Base-by-base conservation (phyloP, 352 stramenopile species). In the Pythium myriotylum region DNA sequence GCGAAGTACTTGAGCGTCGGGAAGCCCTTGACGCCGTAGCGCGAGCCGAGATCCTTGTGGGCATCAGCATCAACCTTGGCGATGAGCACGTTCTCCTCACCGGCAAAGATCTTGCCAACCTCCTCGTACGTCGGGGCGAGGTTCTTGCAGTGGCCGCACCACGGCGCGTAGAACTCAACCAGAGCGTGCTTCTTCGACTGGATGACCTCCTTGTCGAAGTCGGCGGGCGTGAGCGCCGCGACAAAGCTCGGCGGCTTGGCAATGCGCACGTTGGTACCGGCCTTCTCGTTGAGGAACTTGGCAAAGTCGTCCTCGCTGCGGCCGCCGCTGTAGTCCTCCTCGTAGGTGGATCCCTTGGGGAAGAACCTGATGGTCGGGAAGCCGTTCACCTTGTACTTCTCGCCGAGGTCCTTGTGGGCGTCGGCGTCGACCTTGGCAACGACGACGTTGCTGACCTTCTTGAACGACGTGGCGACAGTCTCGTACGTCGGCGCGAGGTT, bases 341-440 rank as follows among this genome's bases (percentile, higher is more conserved):
- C 69, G 33, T 89, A 74, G 20, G 77, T 96, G 27, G 78, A 84
- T 17, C 85, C 86, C 55, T 85, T 79, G 1, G 81, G 74, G 71
- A 97, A 96, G 62, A 89, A 97, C 81, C 97, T 98, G 61, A 98
- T 77, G 54, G 92, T 98, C 33, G 94, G 94, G 72, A 97, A 98
- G n/a, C 93, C 94, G 40, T 73, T 85, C 10, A 98, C 85, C 48
- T 82, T 90, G 68, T 83, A 97, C 70, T 94, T 79, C 58, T 64
- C 67, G 45, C 77, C 90, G 45, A 97, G 64, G 9, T 92, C 83
- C 64, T 86, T 86, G 77, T 96, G 74, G 27, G 68, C 81, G 57
- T 97, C 89, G 26, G 91, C 90, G 65, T 98, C 93, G n/a, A 98
- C 75, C 57, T 95, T 89, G 56, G 86, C 86, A 39, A 95, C 70